These are phyloP conservation scores for Xylariaceae sp. DNA, from an alignment of 2,329 filamentous ascomycete species.

Conservation along the genomic window DNA sequence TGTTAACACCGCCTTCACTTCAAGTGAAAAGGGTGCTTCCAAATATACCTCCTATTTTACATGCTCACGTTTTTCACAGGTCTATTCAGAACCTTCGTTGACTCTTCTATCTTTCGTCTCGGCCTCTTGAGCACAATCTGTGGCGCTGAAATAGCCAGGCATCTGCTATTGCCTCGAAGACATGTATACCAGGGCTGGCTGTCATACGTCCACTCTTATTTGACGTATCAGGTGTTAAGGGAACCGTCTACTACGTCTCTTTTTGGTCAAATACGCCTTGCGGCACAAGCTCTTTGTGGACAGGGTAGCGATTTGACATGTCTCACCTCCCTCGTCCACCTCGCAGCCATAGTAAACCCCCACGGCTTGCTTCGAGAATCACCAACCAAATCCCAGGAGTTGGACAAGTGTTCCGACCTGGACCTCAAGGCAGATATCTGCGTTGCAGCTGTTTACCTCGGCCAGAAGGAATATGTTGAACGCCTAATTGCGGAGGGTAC, in stretches of 20 bases:
- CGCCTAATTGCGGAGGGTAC: background rate
- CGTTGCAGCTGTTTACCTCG: constrained; percentile 24
- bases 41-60: no score
- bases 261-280: background rate
- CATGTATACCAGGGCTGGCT: background rate
- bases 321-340: background rate
- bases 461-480: constrained; percentile 5
- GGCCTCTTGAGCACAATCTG: background rate
- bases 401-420: background rate
- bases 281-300: constrained; percentile 1
- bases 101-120: background rate
- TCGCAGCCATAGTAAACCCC: background rate
- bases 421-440: constrained; percentile 15
- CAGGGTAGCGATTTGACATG: background rate
- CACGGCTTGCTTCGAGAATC: background rate
- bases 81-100: constrained; percentile 12
- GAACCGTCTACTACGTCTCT: background rate
- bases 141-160: background rate
- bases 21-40: no score
- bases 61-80: background rate
- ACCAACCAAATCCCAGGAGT: no score
- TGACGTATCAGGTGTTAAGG: background rate
- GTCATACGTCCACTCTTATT: background rate
- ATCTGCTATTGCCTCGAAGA: no score
- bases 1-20: no score